These are phyloP conservation scores for Vanderwaltozyma yarrowii DNA, from an alignment of 805 yeast species.

Conservation along the genomic window DNA sequence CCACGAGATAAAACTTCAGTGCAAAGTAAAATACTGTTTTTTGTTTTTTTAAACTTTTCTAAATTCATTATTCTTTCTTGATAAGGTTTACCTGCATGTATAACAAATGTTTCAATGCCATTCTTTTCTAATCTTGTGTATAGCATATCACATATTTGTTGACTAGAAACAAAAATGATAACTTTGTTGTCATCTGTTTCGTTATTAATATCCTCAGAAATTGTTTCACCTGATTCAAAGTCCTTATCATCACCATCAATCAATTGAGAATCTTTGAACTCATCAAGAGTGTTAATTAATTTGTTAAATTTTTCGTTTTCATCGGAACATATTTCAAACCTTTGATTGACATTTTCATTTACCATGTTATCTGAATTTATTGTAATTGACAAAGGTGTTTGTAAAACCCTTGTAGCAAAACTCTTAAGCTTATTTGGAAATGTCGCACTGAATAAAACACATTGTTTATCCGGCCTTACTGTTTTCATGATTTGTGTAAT, in stretches of 20 bases:
- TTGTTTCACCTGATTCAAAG: neutral
- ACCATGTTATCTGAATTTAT: constrained; percentile 77
- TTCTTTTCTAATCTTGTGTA: constrained; percentile 40
- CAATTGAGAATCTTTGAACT: constrained; percentile 10
- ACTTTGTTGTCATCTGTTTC: constrained; percentile 36
- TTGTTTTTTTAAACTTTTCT: constrained; percentile 53
- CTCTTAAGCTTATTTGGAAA: constrained; percentile 73
- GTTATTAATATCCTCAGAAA: neutral
- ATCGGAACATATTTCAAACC: constrained; percentile 46
- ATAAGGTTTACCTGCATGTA: constrained; percentile 92
- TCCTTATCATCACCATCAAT: constrained; percentile 4
- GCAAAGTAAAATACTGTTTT: constrained; percentile 61
- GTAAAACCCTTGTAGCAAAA: constrained; percentile 56
- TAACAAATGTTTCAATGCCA: constrained; percentile 45
- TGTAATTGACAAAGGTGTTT: constrained; percentile 60
- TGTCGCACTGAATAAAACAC: constrained; percentile 89
- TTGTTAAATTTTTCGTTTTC: constrained; percentile 47
- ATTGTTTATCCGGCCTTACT: constrained; percentile 77
- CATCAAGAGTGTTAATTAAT: constrained; percentile 46
- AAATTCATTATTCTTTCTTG: constrained; percentile 69
- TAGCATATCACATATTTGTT: constrained; percentile 71
- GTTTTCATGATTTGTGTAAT: constrained; percentile 68
- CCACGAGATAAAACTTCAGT: constrained; percentile 96
- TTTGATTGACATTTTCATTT: constrained; percentile 69
- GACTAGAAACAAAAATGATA: constrained; percentile 80